phyloP scores from a whole-genome alignment of 768 basidiomycete genomes.

The Pulveroboletus sp. region DNA sequence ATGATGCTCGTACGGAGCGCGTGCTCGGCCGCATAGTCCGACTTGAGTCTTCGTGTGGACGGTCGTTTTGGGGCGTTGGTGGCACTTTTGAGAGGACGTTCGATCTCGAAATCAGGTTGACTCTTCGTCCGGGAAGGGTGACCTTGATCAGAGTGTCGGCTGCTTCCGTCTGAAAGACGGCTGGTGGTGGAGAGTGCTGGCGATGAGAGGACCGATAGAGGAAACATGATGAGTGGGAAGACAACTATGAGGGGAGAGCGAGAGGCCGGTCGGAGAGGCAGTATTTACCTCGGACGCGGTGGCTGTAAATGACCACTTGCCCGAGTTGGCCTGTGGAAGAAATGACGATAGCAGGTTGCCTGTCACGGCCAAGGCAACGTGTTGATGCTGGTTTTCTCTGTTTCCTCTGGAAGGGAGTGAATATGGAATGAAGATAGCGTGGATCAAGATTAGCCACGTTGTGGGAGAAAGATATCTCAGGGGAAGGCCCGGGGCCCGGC shows the following conservation, averaged over 20 bases:
- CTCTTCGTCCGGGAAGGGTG: slow-evolving; percentile 42
- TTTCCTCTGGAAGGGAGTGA: slow-evolving; percentile 23
- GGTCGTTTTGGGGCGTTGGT: slow-evolving; percentile 30
- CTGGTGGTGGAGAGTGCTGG: slow-evolving; percentile 33
- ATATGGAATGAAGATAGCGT: slow-evolving; percentile 28
- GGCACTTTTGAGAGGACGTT: slow-evolving; percentile 43
- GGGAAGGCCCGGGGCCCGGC: slow-evolving; percentile 14
- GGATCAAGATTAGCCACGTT: slow-evolving; percentile 29
- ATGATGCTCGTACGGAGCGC: slow-evolving; percentile 53
- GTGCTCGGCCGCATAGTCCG: slow-evolving; percentile 50
- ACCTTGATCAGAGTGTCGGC: slow-evolving; percentile 29
- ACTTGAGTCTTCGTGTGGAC: slow-evolving; percentile 29
- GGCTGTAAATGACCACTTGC: slow-evolving; percentile 31
- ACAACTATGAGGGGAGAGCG: slow-evolving; percentile 11
- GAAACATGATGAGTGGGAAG: slow-evolving; percentile 22
- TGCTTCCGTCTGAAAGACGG: slow-evolving; percentile 39
- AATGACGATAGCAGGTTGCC: slow-evolving; percentile 29
- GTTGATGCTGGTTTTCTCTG: slow-evolving; percentile 26
- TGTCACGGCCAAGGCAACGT: slow-evolving; percentile 32
- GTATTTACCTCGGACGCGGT: slow-evolving; percentile 33
- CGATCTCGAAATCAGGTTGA: slow-evolving; percentile 62
- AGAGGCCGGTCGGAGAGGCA: slow-evolving; percentile 9
- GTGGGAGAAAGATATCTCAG: slow-evolving; percentile 19
- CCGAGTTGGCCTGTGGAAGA: slow-evolving; percentile 28
- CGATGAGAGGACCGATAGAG: slow-evolving; percentile 30